phyloP scores from a whole-genome alignment of 306 rosid species.

The Begonia fuchsioides region DNA sequence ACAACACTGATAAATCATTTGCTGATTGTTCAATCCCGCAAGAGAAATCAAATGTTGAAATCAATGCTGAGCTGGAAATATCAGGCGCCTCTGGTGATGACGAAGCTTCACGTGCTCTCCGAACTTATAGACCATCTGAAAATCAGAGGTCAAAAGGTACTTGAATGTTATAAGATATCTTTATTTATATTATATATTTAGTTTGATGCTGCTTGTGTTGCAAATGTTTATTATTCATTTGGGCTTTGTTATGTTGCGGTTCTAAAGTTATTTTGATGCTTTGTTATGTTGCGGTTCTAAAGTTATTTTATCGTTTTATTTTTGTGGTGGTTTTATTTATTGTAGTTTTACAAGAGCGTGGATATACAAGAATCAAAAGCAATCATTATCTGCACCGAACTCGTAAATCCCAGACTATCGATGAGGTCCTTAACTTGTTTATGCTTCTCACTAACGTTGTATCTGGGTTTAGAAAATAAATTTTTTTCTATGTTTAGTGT shows the following conservation, averaged over 20 bases:
- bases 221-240: neutral
- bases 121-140: conserved; percentile 49
- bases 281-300: conserved; percentile 8
- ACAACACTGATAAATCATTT: conserved; percentile 52
- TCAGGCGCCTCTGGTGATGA: conserved; percentile 95
- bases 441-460: no score
- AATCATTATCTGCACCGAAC: conserved; percentile 88
- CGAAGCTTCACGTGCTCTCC: conserved; percentile 42
- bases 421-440: conserved; percentile 39
- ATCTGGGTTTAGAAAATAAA: no score
- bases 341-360: conserved; percentile 63
- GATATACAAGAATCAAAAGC: conserved; percentile 39
- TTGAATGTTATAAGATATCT: conserved; percentile 1
- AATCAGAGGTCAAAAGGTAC: conserved; percentile 40
- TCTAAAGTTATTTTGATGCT: conserved; percentile 6
- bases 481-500: no score
- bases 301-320: conserved; percentile 10
- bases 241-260: conserved; percentile 5
- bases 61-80: conserved; percentile 82
- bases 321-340: conserved; percentile 7
- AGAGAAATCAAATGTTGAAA: conserved; percentile 94
- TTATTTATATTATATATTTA: neutral
- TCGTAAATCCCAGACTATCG: conserved; percentile 73
- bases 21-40: conserved; percentile 74
- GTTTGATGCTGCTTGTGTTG: neutral